Evolutionary conservation across 345 rosid genomes (phyloP).

Genomic region (Salix dunnii): DNA sequence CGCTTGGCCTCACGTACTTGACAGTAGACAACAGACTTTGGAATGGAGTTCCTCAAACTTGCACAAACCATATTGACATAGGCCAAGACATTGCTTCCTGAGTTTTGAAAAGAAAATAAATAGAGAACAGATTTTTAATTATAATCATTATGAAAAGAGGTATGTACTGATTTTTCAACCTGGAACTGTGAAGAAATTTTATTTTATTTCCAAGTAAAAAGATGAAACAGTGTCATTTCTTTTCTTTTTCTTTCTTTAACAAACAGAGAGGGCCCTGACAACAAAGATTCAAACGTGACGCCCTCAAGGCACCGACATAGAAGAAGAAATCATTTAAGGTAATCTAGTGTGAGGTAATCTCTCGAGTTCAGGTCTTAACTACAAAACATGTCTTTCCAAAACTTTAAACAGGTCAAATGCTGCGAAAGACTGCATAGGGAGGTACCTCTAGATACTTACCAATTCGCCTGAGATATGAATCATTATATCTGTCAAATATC

Average conservation of each 20-base stretch:
- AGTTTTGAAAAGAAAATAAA: not conserved
- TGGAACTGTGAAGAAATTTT: no score
- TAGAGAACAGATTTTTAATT: no score
- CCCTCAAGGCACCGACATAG: no score
- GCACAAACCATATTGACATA: conserved; percentile 86
- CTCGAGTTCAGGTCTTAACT: not conserved
- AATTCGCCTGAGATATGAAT: conserved; percentile 74
- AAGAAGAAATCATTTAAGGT: no score
- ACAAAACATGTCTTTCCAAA: not conserved
- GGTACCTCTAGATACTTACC: conserved; percentile 38
- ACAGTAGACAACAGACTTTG: conserved; percentile 84
- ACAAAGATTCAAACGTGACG: no score
- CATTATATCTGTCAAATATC: conserved; percentile 79
- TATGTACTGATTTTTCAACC: no score
- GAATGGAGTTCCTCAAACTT: conserved; percentile 74
- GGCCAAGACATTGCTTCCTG: conserved; percentile 68
- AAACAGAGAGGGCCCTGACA: no score
- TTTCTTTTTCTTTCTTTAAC: no score
- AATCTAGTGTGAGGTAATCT: not conserved
- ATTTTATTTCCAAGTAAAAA: no score
- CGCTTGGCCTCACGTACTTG: conserved; percentile 96
- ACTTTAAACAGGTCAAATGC: not conserved
- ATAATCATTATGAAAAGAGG: no score
- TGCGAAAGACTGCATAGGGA: not conserved
- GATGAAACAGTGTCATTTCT: no score